These are phyloP conservation scores for Microsporum ferrugineum DNA, from an alignment of 2,329 filamentous ascomycete genomes.

Conservation along the genomic window DNA sequence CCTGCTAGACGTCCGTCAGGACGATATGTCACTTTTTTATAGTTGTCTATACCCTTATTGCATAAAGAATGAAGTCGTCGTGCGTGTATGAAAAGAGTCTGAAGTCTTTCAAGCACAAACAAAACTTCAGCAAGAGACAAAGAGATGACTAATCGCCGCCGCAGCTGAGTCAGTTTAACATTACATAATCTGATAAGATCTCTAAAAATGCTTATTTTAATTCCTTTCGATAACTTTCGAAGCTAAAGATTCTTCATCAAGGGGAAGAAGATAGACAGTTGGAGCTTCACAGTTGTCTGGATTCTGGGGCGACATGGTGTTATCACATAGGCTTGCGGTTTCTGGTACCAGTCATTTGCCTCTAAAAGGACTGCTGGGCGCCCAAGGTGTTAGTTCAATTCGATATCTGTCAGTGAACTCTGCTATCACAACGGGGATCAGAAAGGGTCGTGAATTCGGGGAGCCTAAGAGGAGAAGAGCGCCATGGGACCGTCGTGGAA, in stretches of 20 bases:
- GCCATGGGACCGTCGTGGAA: not conserved
- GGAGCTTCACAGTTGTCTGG: not conserved
- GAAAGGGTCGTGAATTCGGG: slow-evolving; percentile 24
- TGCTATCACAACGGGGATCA: slow-evolving; percentile 57
- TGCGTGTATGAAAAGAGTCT: not conserved
- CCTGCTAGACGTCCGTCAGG: too few species aligned
- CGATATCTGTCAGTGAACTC: slow-evolving; percentile 51
- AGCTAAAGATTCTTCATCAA: not conserved
- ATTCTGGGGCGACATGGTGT: not conserved
- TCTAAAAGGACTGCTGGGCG: not conserved
- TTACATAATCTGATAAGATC: not conserved
- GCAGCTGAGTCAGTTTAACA: not conserved
- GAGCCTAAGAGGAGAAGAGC: not conserved
- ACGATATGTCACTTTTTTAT: too few species aligned
- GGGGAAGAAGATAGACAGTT: not conserved
- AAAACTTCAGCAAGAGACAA: not conserved
- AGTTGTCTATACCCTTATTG: too few species aligned
- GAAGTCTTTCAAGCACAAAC: not conserved
- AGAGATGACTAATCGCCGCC: not conserved
- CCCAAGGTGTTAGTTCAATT: slow-evolving; percentile 1
- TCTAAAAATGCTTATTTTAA: not conserved
- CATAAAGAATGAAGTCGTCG: too few species aligned
- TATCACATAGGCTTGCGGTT: not conserved
- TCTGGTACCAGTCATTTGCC: not conserved
- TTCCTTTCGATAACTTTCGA: not conserved